Percentiles rank a stretch among this genome's conserved stretches.
phyloP scores from a whole-genome alignment of 805 yeast genomes.

The Blastobotrys americana region DNA sequence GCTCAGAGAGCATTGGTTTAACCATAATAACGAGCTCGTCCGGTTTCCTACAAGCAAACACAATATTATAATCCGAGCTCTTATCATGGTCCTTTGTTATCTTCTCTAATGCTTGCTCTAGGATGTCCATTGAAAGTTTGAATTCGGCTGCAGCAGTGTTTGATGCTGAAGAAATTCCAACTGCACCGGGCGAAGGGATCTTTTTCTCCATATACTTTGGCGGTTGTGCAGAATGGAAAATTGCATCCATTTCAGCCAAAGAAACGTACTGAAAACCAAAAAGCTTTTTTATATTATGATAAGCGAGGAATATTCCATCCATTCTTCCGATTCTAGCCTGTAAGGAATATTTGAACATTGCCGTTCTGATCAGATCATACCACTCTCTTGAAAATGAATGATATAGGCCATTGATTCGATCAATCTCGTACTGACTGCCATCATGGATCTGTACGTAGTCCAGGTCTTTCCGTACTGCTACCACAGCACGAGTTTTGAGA shows the following conservation, averaged over 20 bases:
- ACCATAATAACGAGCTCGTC: constrained; percentile 25
- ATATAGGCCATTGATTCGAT: constrained; percentile 50
- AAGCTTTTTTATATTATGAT: constrained; percentile 70
- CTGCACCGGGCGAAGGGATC: neutral
- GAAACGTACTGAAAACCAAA: constrained; percentile 91
- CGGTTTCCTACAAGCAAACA: constrained; percentile 18
- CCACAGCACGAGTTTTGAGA: constrained; percentile 83
- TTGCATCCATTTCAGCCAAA: constrained; percentile 58
- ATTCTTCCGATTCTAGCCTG: constrained; percentile 94
- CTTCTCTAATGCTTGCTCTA: constrained; percentile 40
- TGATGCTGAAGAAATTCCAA: constrained; percentile 29
- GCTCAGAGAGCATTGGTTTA: constrained; percentile 24
- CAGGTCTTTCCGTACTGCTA: constrained; percentile 74
- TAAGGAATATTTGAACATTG: constrained; percentile 74
- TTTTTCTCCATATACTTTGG: neutral
- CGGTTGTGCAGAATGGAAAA: constrained; percentile 38
- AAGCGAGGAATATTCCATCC: constrained; percentile 94
- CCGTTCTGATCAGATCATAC: constrained; percentile 65
- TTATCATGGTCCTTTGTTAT: constrained; percentile 31
- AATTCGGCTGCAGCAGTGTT: constrained; percentile 64
- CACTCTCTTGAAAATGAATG: constrained; percentile 83
- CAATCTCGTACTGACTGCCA: constrained; percentile 61
- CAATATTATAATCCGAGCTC: constrained; percentile 29
- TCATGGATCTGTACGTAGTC: constrained; percentile 49
- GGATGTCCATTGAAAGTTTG: constrained; percentile 47